Conservation (phyloP, 768 basidiomycete genomes). For the Tephrocybe sp. region DNA sequence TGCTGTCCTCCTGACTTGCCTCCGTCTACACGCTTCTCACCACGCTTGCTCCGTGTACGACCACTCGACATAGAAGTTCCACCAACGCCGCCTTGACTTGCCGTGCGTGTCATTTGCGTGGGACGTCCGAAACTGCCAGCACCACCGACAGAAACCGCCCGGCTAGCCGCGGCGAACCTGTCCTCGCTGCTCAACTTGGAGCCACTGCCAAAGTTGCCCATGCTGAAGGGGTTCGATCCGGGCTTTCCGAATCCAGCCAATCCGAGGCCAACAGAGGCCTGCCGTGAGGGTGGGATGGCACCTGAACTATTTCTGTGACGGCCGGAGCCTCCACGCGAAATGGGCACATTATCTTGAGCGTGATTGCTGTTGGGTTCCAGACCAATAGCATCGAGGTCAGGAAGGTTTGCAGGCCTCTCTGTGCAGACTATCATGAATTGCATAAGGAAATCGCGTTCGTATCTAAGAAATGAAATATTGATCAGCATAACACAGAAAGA, state of each 20-base stretch:
- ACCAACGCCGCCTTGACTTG: conserved; percentile 63
- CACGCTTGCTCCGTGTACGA: conserved; percentile 80
- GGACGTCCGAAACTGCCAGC: conserved; percentile 54
- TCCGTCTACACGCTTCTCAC: conserved; percentile 68
- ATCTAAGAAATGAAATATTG: conserved; percentile 44
- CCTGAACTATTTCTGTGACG: conserved; percentile 51
- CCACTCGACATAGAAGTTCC: conserved; percentile 47
- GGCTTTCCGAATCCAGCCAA: conserved; percentile 51
- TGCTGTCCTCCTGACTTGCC: conserved; percentile 42
- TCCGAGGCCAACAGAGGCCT: conserved; percentile 45
- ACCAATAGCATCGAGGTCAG: conserved; percentile 88
- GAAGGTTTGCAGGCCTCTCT: conserved; percentile 91
- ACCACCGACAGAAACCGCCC: conserved; percentile 60
- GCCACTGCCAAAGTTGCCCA: conserved; percentile 66
- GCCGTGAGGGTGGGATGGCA: conserved; percentile 45
- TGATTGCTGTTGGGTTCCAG: conserved; percentile 69
- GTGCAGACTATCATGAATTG: conserved; percentile 96
- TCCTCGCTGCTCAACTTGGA: conserved; percentile 70
- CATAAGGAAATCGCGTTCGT: conserved; percentile 95
- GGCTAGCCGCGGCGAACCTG: conserved; percentile 49
- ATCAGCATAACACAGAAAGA: neutral
- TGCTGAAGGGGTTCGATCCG: conserved; percentile 43
- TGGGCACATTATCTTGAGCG: conserved; percentile 37
- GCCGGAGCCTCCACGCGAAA: conserved; percentile 66
- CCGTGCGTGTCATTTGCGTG: conserved; percentile 64